phyloP scores from a whole-genome alignment of 2,329 filamentous ascomycete genomes.

The Chrysoporthe austroafricana region DNA sequence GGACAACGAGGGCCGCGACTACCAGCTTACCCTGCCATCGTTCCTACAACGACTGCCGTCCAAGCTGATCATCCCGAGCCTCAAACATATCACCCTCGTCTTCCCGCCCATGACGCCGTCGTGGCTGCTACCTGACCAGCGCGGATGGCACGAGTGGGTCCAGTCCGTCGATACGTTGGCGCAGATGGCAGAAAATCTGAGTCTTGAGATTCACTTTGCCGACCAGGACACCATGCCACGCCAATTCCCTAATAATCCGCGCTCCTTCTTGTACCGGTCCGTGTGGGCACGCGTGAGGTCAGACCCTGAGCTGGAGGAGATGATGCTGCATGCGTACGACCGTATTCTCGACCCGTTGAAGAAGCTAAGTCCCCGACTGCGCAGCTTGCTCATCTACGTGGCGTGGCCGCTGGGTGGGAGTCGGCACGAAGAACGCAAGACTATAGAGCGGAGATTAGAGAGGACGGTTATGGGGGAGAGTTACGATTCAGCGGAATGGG shows the following conservation, averaged over 20 bases:
- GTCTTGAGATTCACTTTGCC: slow-evolving; percentile 1
- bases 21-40: background rate
- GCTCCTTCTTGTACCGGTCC: slow-evolving; percentile 1
- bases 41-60: slow-evolving; percentile 1
- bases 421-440: background rate
- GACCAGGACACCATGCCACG: background rate
- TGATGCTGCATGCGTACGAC: background rate
- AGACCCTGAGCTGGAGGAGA: background rate
- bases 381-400: slow-evolving; percentile 5
- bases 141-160: slow-evolving; percentile 2
- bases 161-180: background rate
- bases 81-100: background rate
- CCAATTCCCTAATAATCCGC: background rate
- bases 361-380: slow-evolving; percentile 1
- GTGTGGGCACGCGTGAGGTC: background rate
- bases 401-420: background rate
- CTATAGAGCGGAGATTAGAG: background rate
- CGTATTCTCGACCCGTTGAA: background rate
- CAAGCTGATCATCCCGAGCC: background rate
- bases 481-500: background rate
- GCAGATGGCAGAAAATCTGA: background rate
- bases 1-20: background rate
- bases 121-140: background rate
- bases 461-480: background rate
- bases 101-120: slow-evolving; percentile 9